Evolutionary conservation across 176 grass and related monocot species (phyloP).

Genomic region (Lolium perenne): DNA sequence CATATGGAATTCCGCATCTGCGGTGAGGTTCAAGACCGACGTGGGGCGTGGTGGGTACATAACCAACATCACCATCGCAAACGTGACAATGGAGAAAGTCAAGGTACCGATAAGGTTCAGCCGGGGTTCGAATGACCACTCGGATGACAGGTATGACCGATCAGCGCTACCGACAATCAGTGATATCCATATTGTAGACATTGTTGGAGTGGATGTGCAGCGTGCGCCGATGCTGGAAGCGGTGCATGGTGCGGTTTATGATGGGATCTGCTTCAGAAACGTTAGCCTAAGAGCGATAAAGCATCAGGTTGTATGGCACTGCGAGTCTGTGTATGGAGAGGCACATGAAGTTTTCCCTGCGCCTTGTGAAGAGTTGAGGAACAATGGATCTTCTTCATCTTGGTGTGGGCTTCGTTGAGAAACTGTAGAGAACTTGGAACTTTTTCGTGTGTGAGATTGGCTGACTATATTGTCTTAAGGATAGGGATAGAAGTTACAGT

Average conservation of each 20-base stretch:
- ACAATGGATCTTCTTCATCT: constrained; percentile 55
- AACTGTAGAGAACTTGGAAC: constrained; percentile 20
- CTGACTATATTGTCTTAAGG: background rate
- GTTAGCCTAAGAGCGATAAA: constrained; percentile 58
- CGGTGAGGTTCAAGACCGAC: constrained; percentile 73
- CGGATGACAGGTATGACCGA: constrained; percentile 54
- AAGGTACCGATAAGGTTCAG: constrained; percentile 90
- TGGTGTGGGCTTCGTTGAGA: constrained; percentile 55
- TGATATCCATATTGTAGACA: constrained; percentile 55
- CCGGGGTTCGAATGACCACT: constrained; percentile 66
- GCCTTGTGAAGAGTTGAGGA: constrained; percentile 68
- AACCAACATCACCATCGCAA: constrained; percentile 69
- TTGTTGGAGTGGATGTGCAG: constrained; percentile 52
- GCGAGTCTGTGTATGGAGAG: constrained; percentile 75
- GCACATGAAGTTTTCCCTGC: constrained; percentile 66
- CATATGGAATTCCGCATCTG: constrained; percentile 75
- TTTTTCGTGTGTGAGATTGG: constrained; percentile 2
- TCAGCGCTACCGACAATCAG: constrained; percentile 60
- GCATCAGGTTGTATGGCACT: constrained; percentile 58
- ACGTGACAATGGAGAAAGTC: constrained; percentile 72
- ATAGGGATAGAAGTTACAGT: constrained; percentile 19
- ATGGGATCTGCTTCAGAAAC: constrained; percentile 76
- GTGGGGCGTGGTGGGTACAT: constrained; percentile 80
- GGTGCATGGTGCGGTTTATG: constrained; percentile 60
- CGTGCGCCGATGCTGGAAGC: constrained; percentile 68